A percentile compares a stretch with the other conserved stretches of the same genome.
phyloP scores from a whole-genome alignment of 345 rosid species.

The Eucalyptus cloeziana region DNA sequence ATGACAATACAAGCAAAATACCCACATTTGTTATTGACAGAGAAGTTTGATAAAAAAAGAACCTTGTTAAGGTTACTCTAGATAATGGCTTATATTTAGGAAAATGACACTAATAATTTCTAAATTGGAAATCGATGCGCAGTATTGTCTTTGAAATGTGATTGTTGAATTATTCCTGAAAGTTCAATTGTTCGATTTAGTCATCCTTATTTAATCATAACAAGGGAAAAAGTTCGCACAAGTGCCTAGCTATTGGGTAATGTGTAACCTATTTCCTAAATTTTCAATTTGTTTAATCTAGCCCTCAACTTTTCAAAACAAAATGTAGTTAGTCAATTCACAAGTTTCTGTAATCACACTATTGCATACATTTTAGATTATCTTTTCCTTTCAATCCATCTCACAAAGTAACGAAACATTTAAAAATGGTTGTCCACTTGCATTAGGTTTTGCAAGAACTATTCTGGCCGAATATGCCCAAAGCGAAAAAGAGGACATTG shows the following conservation, averaged over 20 bases:
- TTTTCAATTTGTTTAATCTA: not conserved
- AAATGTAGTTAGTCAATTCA: too few relatives aligned
- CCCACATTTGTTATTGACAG: not conserved
- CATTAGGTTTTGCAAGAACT: not conserved
- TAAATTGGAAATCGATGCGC: not conserved
- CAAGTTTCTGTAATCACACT: too few relatives aligned
- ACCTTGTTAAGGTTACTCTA: too few relatives aligned
- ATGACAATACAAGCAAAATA: not conserved
- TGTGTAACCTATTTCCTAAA: not conserved
- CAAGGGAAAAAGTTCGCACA: not conserved
- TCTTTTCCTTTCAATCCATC: not conserved
- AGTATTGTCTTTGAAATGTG: not conserved
- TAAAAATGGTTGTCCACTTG: not conserved
- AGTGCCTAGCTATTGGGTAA: not conserved
- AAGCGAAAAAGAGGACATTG: not conserved
- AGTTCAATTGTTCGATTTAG: too few relatives aligned
- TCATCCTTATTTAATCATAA: not conserved
- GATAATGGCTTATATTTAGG: too few relatives aligned
- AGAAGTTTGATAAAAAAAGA: too few relatives aligned
- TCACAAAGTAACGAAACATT: not conserved
- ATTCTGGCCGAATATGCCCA: not conserved
- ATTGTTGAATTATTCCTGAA: accelerated
- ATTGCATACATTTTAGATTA: not conserved
- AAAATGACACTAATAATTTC: not conserved
- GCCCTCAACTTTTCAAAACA: too few relatives aligned